Conservation (phyloP, 768 basidiomycete genomes). For the Tulasnella sp. region DNA sequence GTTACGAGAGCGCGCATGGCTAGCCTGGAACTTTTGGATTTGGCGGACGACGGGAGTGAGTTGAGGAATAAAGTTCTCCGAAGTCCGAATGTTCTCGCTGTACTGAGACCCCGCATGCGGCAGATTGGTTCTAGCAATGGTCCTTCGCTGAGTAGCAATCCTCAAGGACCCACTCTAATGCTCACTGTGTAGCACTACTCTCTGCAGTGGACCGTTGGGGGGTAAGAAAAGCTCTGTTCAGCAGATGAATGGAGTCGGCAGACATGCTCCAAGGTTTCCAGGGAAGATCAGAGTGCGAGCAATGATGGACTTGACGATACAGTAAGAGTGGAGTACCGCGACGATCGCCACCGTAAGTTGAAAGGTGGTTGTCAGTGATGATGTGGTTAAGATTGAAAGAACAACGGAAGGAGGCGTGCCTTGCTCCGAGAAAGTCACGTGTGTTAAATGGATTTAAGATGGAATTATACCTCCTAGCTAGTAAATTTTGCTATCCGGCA, state of each 20-base stretch:
- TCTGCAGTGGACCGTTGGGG: neutral
- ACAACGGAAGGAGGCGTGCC: too few relatives aligned
- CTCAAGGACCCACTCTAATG: neutral
- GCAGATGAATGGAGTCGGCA: neutral
- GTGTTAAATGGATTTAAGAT: too few relatives aligned
- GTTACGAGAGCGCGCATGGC: neutral
- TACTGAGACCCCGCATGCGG: too few relatives aligned
- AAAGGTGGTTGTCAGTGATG: too few relatives aligned
- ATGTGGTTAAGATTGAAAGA: too few relatives aligned
- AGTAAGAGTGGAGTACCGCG: neutral
- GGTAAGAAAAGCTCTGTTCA: neutral
- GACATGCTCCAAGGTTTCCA: neutral
- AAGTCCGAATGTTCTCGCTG: neutral
- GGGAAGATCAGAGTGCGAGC: neutral
- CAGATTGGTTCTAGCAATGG: neutral
- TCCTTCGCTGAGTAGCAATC: neutral
- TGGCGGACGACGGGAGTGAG: neutral
- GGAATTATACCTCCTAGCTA: too few relatives aligned
- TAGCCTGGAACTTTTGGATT: neutral
- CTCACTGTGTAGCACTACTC: neutral
- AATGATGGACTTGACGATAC: neutral
- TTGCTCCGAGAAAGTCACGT: too few relatives aligned
- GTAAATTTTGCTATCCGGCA: too few relatives aligned
- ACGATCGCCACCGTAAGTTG: neutral
- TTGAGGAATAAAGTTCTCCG: neutral